Evolutionary conservation across 1,284 basidiomycete genomes (phyloP), one percentile per base, ranked within the genome.

Genomic region (Porogramme epimiltina): DNA sequence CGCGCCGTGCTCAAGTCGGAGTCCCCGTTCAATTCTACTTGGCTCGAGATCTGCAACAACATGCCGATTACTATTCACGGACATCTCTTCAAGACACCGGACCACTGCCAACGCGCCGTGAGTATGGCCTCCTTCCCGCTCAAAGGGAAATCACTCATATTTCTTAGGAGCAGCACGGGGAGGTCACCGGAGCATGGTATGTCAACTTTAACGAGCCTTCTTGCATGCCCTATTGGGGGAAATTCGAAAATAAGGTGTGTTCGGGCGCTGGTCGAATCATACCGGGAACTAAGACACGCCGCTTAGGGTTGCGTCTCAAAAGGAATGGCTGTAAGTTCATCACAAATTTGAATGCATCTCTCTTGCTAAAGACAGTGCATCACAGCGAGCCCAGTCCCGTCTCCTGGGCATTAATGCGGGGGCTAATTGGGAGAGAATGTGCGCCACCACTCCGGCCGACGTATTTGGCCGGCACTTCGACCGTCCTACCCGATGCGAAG

Each of bases 191-290:
- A 2, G 45, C 43, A 26, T 65, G 63, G 61, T 42, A 45, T 15
- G 47, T 66, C n/a, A 45, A 56, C 20, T 58, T 54, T 37, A 59
- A 55, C 11, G 62, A 58, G 19, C 53, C 56, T 8, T 51, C 45
- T 11, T 66, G 65, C 39, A 43, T 34, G 34, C 52, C 56, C 5
- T 51, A 58, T 34, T 63, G 60, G 62, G 54, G 42, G 6, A n/a
- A 16, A 4, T 18, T 58, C 15, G 11, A 42, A 2, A 49, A 62
- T 25, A 55, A 51, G 52, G 60, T 59, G 20, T n/a, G 51, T 51
- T 28, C 16, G 25, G 6, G 3, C 10, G 9, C 4, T 15, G 22
- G 10, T 18, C 23, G n/a, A 3, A 39, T 20, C 19, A 3, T 25
- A 9, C 9, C 9, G n/a, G 34, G n/a, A 5, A 37, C 34, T 37